Evolutionary conservation across 805 yeast species (phyloP).

Genomic region (Candida sanyiensis): DNA sequence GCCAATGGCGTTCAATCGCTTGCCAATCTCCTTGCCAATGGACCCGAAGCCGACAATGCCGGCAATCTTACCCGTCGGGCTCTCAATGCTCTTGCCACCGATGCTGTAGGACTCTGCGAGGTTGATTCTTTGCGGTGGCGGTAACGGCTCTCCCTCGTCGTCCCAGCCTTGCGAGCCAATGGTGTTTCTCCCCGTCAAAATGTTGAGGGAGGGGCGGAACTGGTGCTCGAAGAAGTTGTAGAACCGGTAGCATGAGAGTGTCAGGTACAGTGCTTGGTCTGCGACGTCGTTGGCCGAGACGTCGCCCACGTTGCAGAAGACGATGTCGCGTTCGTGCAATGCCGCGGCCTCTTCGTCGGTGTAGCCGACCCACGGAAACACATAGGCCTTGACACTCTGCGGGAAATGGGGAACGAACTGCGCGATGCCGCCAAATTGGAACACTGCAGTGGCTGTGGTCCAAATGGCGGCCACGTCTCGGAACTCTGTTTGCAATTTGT

Average conservation of each 20-base stretch:
- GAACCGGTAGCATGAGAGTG: constrained; percentile 56
- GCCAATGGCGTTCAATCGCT: constrained; percentile 48
- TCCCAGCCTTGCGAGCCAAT: constrained; percentile 32
- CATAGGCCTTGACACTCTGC: constrained; percentile 38
- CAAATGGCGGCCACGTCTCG: constrained; percentile 45
- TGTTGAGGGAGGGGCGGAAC: constrained; percentile 36
- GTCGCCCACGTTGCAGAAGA: constrained; percentile 56
- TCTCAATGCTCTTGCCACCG: constrained; percentile 41
- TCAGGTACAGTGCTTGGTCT: constrained; percentile 56
- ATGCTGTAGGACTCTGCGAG: constrained; percentile 38
- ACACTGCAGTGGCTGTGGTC: constrained; percentile 44
- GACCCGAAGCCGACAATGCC: constrained; percentile 72
- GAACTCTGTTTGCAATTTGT: constrained; percentile 35
- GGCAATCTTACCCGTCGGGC: constrained; percentile 53
- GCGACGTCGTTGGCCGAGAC: constrained; percentile 65
- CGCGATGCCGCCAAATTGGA: constrained; percentile 40
- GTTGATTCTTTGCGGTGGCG: constrained; percentile 29
- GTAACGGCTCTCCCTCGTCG: constrained; percentile 26
- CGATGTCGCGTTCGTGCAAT: constrained; percentile 42
- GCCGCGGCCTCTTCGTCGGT: constrained; percentile 45
- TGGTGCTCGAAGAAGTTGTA: constrained; percentile 41
- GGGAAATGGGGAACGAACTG: constrained; percentile 44
- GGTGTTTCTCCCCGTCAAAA: constrained; percentile 39
- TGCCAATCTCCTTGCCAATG: constrained; percentile 63
- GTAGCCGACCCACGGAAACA: constrained; percentile 57